Conservation (phyloP, 2,329 filamentous ascomycete species). For the Botryotinia convoluta region DNA sequence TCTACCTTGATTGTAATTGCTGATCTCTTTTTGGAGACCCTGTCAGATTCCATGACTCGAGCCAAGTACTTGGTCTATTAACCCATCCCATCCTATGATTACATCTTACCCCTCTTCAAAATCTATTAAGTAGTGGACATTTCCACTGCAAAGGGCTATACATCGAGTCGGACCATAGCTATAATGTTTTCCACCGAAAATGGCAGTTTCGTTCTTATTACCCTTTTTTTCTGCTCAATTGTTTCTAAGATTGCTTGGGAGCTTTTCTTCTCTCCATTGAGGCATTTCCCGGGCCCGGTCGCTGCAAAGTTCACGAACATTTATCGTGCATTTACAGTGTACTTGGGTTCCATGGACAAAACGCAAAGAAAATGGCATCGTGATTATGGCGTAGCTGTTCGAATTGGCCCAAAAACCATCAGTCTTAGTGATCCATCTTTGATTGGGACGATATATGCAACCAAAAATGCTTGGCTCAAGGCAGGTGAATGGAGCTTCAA, state of each 20-base stretch:
- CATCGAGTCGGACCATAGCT: too few species aligned
- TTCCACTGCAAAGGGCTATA: neutral
- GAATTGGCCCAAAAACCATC: constrained; percentile 24
- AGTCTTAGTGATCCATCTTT: constrained; percentile 43
- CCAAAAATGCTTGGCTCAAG: constrained; percentile 40
- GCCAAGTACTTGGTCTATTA: neutral
- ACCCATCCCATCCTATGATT: neutral
- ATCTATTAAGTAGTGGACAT: too few species aligned
- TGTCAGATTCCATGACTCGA: neutral
- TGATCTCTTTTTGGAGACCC: neutral
- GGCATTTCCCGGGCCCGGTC: constrained; percentile 1
- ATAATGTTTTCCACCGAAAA: neutral
- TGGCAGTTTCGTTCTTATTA: neutral
- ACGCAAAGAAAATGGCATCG: constrained; percentile 8
- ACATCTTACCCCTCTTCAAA: neutral
- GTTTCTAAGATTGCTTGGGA: neutral
- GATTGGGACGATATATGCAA: constrained; percentile 42
- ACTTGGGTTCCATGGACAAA: neutral
- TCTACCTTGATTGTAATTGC: neutral
- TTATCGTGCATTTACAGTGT: neutral
- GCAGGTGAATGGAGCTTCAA: neutral
- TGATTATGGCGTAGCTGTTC: constrained; percentile 3
- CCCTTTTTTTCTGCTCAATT: neutral
- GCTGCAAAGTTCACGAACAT: neutral
- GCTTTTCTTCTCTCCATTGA: neutral